A percentile compares a stretch with the other conserved stretches of the same genome.
Evolutionary conservation across 257 asterid species (phyloP).

Genomic region (Echium plantagineum): DNA sequence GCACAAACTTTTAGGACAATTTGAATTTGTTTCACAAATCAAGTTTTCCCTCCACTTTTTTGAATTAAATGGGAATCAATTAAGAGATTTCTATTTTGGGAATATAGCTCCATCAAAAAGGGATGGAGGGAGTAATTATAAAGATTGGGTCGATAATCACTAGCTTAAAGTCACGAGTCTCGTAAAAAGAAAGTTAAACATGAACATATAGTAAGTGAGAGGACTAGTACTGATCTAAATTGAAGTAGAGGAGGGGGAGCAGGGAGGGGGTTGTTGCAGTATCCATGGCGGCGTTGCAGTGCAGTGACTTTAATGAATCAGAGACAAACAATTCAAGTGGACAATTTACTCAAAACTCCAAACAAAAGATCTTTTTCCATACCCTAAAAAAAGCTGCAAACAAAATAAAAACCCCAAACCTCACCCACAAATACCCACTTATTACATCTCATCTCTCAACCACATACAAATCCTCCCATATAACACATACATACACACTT

Average conservation of each 20-base stretch:
- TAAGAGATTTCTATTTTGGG: no score
- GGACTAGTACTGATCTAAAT: slow-evolving; percentile 26
- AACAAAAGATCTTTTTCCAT: slow-evolving; percentile 14
- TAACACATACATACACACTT: slow-evolving; percentile 15
- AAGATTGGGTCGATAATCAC: no score
- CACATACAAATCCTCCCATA: no score
- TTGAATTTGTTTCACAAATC: no score
- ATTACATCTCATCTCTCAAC: no score
- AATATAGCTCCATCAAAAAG: no score
- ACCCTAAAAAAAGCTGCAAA: slow-evolving; percentile 31
- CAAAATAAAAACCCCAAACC: slow-evolving; percentile 17
- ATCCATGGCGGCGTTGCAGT: slow-evolving; percentile 96
- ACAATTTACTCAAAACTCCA: slow-evolving; percentile 3
- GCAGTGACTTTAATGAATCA: slow-evolving; percentile 63
- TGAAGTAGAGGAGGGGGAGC: slow-evolving; percentile 41
- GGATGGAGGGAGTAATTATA: no score
- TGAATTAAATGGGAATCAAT: no score
- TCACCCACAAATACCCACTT: slow-evolving; percentile 5
- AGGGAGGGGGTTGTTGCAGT: slow-evolving; percentile 39
- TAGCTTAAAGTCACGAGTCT: no score
- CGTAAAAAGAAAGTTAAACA: no score
- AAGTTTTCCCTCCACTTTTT: no score
- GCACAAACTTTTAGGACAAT: no score
- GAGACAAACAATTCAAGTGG: slow-evolving; percentile 26
- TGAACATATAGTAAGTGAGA: slow-evolving; percentile 23